phyloP scores from a whole-genome alignment of 345 rosid genomes.

The Arabis alpina region DNA sequence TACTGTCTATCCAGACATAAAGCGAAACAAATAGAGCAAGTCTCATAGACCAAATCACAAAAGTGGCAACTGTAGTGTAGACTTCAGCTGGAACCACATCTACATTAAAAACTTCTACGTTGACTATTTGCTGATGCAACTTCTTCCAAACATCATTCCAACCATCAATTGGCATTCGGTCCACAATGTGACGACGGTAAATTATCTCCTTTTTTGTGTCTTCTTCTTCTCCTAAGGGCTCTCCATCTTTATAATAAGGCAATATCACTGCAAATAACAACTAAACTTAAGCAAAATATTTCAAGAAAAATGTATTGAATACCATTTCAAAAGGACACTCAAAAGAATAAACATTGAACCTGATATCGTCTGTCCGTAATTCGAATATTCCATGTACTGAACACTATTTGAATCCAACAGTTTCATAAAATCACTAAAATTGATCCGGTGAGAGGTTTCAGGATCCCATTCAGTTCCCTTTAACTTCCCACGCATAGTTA shows the following conservation, averaged over 20 bases:
- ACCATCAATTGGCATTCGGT: constrained; percentile 92
- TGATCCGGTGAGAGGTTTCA: constrained; percentile 67
- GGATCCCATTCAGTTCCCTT: constrained; percentile 96
- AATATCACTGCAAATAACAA: constrained; percentile 63
- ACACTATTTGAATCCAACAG: constrained; percentile 84
- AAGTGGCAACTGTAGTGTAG: constrained; percentile 81
- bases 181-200: constrained; percentile 83
- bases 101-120: constrained; percentile 83
- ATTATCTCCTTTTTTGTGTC: constrained; percentile 61
- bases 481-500: constrained; percentile 76
- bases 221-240: constrained; percentile 48
- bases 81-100: constrained; percentile 78
- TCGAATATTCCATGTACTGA: constrained; percentile 85
- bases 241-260: constrained; percentile 78
- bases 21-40: constrained; percentile 77
- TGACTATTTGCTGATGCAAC: constrained; percentile 86
- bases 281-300: background rate
- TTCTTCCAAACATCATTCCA: constrained; percentile 97
- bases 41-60: constrained; percentile 91
- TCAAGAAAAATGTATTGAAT: background rate
- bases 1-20: constrained; percentile 81
- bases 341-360: constrained; percentile 44
- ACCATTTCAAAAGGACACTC: background rate
- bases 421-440: constrained; percentile 75
- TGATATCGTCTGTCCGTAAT: constrained; percentile 85